Percentiles rank a stretch among this genome's conserved stretches.
phyloP scores from a whole-genome alignment of 1,284 basidiomycete species.

The Ceratorhiza oryzae-sativae region DNA sequence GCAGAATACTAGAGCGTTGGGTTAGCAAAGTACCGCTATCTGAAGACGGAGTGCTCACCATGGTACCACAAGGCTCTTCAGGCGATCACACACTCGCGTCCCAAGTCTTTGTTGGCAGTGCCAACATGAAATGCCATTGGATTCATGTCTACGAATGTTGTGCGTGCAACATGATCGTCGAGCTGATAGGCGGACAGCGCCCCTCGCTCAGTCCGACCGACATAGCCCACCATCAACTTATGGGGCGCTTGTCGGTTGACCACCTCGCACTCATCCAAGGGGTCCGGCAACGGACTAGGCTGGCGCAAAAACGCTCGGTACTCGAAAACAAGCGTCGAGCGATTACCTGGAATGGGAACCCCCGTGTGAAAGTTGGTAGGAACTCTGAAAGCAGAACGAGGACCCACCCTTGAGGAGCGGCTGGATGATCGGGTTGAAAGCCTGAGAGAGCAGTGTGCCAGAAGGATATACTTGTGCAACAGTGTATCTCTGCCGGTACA shows the following conservation, averaged over 20 bases:
- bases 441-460: slow-evolving; percentile 8
- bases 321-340: slow-evolving; percentile 27
- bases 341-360: background rate
- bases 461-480: slow-evolving; percentile 28
- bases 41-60: slow-evolving; percentile 1
- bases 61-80: background rate
- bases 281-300: background rate
- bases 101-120: slow-evolving; percentile 4
- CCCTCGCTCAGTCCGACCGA: slow-evolving; percentile 24
- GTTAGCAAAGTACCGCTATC: background rate
- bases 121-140: slow-evolving; percentile 29
- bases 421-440: slow-evolving; percentile 21
- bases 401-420: slow-evolving; percentile 21
- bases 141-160: slow-evolving; percentile 34
- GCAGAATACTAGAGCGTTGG: background rate
- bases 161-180: slow-evolving; percentile 29
- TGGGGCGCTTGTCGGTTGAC: slow-evolving; percentile 33
- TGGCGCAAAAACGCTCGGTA: slow-evolving; percentile 22
- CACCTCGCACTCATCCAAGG: slow-evolving; percentile 27
- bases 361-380: background rate
- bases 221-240: slow-evolving; percentile 35
- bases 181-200: slow-evolving; percentile 27
- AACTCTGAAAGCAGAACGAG: background rate
- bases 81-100: slow-evolving; percentile 33
- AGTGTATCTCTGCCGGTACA: slow-evolving; percentile 22